phyloP scores from a whole-genome alignment of 208 protist genomes.

The Trypanosoma cruzi region DNA sequence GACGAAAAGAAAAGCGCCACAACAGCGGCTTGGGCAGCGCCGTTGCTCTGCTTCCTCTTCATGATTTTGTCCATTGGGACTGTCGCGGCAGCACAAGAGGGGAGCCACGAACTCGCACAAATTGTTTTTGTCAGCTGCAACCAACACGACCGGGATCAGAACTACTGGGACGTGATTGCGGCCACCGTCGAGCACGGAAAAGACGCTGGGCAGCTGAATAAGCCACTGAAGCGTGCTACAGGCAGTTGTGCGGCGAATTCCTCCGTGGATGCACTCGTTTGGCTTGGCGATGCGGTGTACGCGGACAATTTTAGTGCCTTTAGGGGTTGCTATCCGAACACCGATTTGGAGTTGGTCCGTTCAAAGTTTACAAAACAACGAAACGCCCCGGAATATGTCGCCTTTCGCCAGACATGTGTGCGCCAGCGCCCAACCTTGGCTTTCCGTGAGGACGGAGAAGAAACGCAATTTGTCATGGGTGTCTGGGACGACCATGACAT shows the following conservation, averaged over 20 bases:
- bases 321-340: conserved; percentile 18
- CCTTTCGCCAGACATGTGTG: conserved; percentile 64
- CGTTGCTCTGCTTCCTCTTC: conserved; percentile 8
- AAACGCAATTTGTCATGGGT: conserved; percentile 46
- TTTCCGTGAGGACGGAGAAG: neutral
- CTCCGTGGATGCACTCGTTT: conserved; percentile 68
- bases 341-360: conserved; percentile 43
- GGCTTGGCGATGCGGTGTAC: conserved; percentile 88
- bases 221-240: neutral
- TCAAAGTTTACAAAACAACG: conserved; percentile 67
- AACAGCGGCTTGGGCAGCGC: neutral
- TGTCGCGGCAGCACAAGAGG: neutral
- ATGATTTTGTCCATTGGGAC: neutral
- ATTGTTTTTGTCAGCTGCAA: conserved; percentile 84
- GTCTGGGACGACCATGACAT: conserved; percentile 93
- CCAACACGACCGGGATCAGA: conserved; percentile 60
- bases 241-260: conserved; percentile 19
- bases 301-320: conserved; percentile 50
- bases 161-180: conserved; percentile 68
- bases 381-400: conserved; percentile 50
- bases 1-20: neutral
- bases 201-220: conserved; percentile 8
- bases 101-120: conserved; percentile 35
- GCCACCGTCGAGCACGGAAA: conserved; percentile 25
- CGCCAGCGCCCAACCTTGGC: neutral